These are phyloP conservation scores for Coriaria nepalensis DNA, from an alignment of 306 rosid genomes.

Conservation along the genomic window DNA sequence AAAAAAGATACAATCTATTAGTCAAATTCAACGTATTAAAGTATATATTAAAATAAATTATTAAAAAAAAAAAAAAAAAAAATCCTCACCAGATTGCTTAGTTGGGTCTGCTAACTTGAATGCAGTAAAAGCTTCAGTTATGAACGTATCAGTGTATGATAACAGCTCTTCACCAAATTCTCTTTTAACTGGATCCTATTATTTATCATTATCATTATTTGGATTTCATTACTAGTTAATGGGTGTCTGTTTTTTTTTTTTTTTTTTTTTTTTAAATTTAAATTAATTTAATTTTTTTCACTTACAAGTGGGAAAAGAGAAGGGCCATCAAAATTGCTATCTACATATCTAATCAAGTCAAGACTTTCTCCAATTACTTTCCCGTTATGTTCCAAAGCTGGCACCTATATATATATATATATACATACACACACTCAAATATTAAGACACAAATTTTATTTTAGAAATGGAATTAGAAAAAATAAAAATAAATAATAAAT, in stretches of 20 bases:
- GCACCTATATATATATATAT: slow-evolving; percentile 44
- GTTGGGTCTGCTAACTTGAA: slow-evolving; percentile 24
- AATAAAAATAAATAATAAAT: too few relatives aligned
- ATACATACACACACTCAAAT: background rate
- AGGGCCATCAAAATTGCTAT: slow-evolving; percentile 41
- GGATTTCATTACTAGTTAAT: too few relatives aligned
- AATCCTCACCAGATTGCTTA: slow-evolving; percentile 30
- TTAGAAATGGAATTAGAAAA: too few relatives aligned
- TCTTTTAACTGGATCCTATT: slow-evolving; percentile 42
- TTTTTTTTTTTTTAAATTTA: too few relatives aligned
- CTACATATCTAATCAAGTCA: slow-evolving; percentile 65
- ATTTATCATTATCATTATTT: background rate
- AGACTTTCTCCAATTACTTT: slow-evolving; percentile 82
- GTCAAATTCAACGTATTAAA: too few relatives aligned
- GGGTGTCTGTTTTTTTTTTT: too few relatives aligned
- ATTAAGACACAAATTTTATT: too few relatives aligned
- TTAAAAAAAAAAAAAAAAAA: background rate
- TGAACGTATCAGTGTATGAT: slow-evolving; percentile 30
- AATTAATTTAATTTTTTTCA: background rate
- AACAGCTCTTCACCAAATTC: slow-evolving; percentile 41
- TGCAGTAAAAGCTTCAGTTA: slow-evolving; percentile 13
- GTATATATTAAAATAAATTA: too few relatives aligned
- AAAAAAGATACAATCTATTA: too few relatives aligned
- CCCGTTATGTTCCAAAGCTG: slow-evolving; percentile 81
- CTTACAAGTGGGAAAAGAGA: slow-evolving; percentile 53